These are phyloP conservation scores for Euphorbia pulcherrima DNA, from an alignment of 345 rosid species.

Conservation along the genomic window DNA sequence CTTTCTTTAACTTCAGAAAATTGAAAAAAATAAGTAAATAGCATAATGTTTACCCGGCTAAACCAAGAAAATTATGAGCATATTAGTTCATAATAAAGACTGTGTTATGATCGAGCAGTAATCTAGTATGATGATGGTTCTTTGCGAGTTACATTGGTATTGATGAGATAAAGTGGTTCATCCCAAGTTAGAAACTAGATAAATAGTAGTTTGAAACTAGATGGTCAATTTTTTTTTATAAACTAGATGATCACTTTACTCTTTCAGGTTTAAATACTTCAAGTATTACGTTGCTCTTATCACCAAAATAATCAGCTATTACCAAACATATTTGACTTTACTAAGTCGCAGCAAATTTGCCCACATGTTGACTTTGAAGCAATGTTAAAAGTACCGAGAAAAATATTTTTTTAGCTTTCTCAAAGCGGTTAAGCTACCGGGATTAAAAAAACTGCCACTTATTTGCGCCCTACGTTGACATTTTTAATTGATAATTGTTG, in stretches of 20 bases:
- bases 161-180: too few species aligned
- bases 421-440: slow-evolving; percentile 33
- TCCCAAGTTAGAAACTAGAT: not conserved
- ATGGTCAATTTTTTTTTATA: too few species aligned
- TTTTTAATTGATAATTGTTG: not conserved
- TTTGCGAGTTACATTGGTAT: too few species aligned
- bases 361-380: not conserved
- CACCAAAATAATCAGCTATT: not conserved
- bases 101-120: too few species aligned
- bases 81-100: too few species aligned
- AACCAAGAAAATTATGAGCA: too few species aligned
- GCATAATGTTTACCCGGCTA: too few species aligned
- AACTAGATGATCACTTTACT: too few species aligned
- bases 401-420: not conserved
- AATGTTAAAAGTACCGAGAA: not conserved
- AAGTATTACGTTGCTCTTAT: not conserved
- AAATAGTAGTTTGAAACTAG: too few species aligned
- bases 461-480: not conserved
- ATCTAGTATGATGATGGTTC: too few species aligned
- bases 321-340: slow-evolving; percentile 11
- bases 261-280: not conserved
- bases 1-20: too few species aligned
- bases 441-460: not conserved
- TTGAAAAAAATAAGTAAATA: too few species aligned
- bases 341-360: not conserved